A percentile compares a stretch with the other conserved stretches of the same genome.
These are phyloP conservation scores for Pseudogymnoascus verrucosus DNA, from an alignment of 2,329 filamentous ascomycete genomes.

Conservation along the genomic window DNA sequence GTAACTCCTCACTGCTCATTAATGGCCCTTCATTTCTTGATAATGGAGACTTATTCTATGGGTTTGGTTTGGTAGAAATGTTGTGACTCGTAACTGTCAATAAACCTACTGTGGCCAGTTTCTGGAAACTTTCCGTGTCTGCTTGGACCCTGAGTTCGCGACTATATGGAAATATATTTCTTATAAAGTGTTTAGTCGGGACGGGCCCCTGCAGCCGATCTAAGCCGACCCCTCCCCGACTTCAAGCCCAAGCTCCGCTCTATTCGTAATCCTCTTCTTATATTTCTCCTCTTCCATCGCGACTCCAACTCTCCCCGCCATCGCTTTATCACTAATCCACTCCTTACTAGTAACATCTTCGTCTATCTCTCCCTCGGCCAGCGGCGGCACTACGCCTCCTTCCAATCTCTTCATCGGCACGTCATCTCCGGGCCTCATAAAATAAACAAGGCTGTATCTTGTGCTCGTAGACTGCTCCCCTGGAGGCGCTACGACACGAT, in stretches of 20 bases:
- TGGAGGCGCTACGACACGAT: constrained; percentile 28
- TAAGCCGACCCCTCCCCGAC: neutral
- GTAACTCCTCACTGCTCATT: neutral
- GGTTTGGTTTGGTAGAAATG: neutral
- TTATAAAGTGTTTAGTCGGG: neutral
- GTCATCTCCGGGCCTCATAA: constrained; percentile 42
- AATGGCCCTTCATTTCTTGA: neutral
- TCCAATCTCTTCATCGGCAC: constrained; percentile 25
- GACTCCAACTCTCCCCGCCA: neutral
- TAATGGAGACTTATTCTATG: neutral
- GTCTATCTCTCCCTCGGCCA: constrained; percentile 15
- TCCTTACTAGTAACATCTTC: constrained; percentile 19
- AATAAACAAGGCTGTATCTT: constrained; percentile 47
- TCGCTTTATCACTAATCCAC: constrained; percentile 17
- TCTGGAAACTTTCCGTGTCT: neutral
- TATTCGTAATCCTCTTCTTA: constrained; percentile 8
- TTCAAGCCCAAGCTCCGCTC: neutral
- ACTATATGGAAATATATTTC: neutral
- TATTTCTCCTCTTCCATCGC: neutral
- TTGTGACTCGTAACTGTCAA: neutral
- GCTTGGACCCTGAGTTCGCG: neutral
- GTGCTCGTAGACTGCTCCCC: constrained; percentile 19
- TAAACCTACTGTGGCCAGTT: neutral
- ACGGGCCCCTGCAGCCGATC: neutral
- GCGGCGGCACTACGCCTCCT: constrained; percentile 19